A percentile compares a stretch with the other conserved stretches of the same genome.
Conservation (phyloP, 2,329 filamentous ascomycete genomes). For the Mariannaea elegans region DNA sequence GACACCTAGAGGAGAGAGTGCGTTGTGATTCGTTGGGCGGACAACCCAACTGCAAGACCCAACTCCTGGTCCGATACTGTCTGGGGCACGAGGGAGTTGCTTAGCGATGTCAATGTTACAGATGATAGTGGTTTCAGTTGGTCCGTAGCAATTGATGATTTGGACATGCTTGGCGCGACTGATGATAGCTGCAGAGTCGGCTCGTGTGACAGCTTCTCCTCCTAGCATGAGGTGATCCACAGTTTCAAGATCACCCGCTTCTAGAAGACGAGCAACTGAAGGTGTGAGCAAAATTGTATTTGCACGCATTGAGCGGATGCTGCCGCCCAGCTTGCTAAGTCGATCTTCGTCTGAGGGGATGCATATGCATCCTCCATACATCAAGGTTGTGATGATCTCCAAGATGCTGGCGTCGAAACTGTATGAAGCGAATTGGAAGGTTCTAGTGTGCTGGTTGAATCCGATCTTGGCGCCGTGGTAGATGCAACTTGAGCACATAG, state of each 20-base stretch:
- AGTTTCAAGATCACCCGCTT: neutral
- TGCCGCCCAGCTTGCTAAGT: constrained; percentile 21
- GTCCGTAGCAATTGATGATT: constrained; percentile 3
- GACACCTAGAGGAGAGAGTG: constrained; percentile 5
- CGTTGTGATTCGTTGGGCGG: neutral
- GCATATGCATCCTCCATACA: constrained; percentile 36
- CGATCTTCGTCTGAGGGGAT: constrained; percentile 29
- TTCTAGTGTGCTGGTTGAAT: neutral
- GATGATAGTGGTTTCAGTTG: constrained; percentile 1
- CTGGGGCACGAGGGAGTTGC: neutral
- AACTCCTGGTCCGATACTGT: neutral
- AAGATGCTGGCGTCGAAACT: constrained; percentile 35
- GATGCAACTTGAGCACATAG: constrained; percentile 7
- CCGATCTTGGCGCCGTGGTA: constrained; percentile 8
- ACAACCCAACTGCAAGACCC: constrained; percentile 6
- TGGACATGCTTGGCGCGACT: constrained; percentile 3
- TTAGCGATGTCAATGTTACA: neutral
- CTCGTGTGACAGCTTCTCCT: neutral
- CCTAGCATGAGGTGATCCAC: neutral
- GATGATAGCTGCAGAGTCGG: neutral
- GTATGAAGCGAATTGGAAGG: constrained; percentile 31
- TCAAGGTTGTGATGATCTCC: constrained; percentile 30
- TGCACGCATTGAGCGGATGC: constrained; percentile 26
- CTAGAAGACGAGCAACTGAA: neutral
- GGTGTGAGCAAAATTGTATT: constrained; percentile 26